Evolutionary conservation across 352 stramenopile species (phyloP).

Genomic region (Aphanomyces invadans): DNA sequence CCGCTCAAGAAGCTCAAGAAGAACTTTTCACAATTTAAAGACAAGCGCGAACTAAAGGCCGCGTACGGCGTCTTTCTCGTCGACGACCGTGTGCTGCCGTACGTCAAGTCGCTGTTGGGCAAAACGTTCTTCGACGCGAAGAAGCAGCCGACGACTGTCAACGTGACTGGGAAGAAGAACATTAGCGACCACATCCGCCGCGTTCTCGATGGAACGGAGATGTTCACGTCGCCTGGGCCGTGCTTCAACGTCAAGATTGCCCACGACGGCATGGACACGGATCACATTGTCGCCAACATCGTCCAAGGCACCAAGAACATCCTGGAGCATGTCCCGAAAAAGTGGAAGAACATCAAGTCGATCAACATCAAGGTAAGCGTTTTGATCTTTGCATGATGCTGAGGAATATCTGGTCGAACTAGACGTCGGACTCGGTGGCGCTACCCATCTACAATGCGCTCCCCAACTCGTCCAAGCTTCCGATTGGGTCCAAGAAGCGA

Average conservation of each 20-base stretch:
- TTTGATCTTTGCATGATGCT: too few species aligned
- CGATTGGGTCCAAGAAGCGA: constrained; percentile 50
- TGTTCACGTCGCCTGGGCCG: constrained; percentile 75
- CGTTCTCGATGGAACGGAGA: constrained; percentile 60
- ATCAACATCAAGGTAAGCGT: constrained; percentile 86
- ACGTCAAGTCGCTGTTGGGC: constrained; percentile 59
- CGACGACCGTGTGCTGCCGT: constrained; percentile 67
- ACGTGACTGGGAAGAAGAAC: constrained; percentile 52
- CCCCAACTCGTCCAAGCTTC: constrained; percentile 50
- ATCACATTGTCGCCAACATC: constrained; percentile 72
- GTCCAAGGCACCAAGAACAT: constrained; percentile 65
- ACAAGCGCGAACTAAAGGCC: constrained; percentile 55
- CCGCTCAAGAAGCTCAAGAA: constrained; percentile 77
- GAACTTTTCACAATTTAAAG: constrained; percentile 68
- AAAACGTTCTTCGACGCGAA: constrained; percentile 54
- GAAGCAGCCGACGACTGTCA: constrained; percentile 69
- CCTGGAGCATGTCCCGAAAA: constrained; percentile 71
- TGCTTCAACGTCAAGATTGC: constrained; percentile 87
- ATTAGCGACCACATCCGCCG: constrained; percentile 41
- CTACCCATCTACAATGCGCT: constrained; percentile 88
- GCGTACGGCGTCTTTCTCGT: constrained; percentile 71
- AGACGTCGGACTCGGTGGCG: constrained; percentile 72
- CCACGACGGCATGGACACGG: constrained; percentile 43
- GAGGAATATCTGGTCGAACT: too few species aligned
- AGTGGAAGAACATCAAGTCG: constrained; percentile 88